These are phyloP conservation scores for Maudiozyma saulgeensis DNA, from an alignment of 805 yeast genomes.

Conservation along the genomic window DNA sequence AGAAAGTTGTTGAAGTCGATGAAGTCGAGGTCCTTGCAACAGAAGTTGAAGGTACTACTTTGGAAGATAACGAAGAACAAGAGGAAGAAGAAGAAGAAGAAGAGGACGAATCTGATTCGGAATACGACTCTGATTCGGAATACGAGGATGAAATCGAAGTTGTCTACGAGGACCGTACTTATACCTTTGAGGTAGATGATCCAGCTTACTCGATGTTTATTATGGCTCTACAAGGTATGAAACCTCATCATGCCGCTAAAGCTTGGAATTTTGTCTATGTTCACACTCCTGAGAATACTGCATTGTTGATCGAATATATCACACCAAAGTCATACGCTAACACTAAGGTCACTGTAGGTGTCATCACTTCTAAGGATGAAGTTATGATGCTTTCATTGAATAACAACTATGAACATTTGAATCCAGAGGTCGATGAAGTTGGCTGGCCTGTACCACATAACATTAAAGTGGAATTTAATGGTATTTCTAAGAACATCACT, in stretches of 20 bases:
- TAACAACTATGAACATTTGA: constrained; percentile 53
- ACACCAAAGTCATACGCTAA: constrained; percentile 86
- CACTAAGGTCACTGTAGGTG: constrained; percentile 72
- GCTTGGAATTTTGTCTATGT: constrained; percentile 90
- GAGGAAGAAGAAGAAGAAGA: constrained; percentile 13
- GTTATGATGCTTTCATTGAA: constrained; percentile 56
- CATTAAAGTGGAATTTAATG: constrained; percentile 50
- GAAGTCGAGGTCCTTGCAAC: constrained; percentile 9
- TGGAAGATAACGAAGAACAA: constrained; percentile 8
- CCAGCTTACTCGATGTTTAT: constrained; percentile 64
- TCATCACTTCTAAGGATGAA: constrained; percentile 54
- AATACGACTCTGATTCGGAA: constrained; percentile 10
- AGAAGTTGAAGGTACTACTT: constrained; percentile 1
- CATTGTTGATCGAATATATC: constrained; percentile 87
- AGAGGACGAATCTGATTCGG: constrained; percentile 11
- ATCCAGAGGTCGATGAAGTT: constrained; percentile 55
- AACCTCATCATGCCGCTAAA: constrained; percentile 98
- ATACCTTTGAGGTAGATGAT: constrained; percentile 18
- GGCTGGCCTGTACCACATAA: constrained; percentile 86
- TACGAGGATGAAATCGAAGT: constrained; percentile 12
- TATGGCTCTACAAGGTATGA: constrained; percentile 97
- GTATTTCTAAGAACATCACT: constrained; percentile 37
- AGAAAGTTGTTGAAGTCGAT: constrained; percentile 17
- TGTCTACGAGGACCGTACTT: constrained; percentile 14
- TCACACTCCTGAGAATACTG: constrained; percentile 66